Base-by-base conservation (phyloP, 1,284 basidiomycete genomes). In the Austroboletus novae-zelandiae region DNA sequence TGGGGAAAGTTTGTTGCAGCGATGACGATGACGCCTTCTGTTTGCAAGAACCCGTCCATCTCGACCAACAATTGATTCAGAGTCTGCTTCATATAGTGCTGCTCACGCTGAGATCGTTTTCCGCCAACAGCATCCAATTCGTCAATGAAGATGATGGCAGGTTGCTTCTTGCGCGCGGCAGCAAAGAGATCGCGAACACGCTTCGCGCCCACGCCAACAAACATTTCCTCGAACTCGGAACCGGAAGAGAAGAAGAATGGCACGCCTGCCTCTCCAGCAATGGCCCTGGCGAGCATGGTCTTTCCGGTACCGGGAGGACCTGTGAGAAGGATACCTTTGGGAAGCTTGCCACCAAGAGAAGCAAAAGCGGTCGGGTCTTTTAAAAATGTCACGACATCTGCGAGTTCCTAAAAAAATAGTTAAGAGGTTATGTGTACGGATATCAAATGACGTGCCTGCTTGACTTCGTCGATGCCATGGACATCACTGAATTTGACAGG, bases 181-280 rank as follows among this genome's bases (percentile, higher is more conserved):
- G 91, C 88, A 63, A 99, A 99, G 9, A 99, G 83, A 58, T 99
- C 97, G 35, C 97, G 84, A 30, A 99, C 92, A 27, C 97, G 87
- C 69, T 97, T 96, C 30, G 97, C 96, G 52, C 94, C 94, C 43
- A 96, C 92, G 51, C 94, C 94, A 48, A 97, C 94, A 67, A 93
- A 94, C 86, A 98, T 96, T 68, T 99, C 96, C 67, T 99, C 97
- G 58, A 99, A 98, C 65, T 97, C 94, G 43, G 94, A 95, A 14
- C 89, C 89, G 40, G 89, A 91, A 40, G 90, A 86, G 61, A 89
- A 92, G 68, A 94, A 86, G 75, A 94, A 94, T 3, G 91, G 90
- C 14, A 98, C 94, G 39, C 91, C 96, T 11, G 96, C 97, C 73
- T 99, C 95, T 48, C 97, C 97, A 14, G 96, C 96, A 7, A 98